Conservation (phyloP, 371 early-diverging fungal genomes). For the Mucor lusitanicus region DNA sequence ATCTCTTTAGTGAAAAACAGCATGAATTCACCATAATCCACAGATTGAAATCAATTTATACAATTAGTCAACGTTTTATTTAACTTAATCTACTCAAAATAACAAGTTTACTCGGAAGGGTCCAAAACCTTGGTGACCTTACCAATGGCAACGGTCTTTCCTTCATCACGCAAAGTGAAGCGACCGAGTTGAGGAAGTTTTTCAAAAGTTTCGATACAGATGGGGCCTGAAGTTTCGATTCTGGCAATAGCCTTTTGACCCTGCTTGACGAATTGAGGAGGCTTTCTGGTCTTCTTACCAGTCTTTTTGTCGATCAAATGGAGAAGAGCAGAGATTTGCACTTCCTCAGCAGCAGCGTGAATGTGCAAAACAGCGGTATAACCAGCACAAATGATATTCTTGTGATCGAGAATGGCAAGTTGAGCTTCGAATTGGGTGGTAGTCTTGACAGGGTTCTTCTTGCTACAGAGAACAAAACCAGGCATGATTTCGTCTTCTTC, state of each 20-base stretch:
- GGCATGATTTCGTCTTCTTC: conserved; percentile 91
- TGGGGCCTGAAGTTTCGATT: conserved; percentile 71
- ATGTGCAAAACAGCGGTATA: conserved; percentile 91
- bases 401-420: conserved; percentile 88
- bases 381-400: conserved; percentile 95
- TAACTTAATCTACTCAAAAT: not conserved
- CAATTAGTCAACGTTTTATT: not conserved
- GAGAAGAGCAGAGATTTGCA: conserved; percentile 75
- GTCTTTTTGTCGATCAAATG: conserved; percentile 91
- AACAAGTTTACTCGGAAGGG: conserved; percentile 11
- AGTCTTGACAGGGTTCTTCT: conserved; percentile 77
- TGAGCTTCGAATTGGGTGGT: conserved; percentile 85
- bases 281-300: conserved; percentile 80
- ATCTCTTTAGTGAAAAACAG: too few species aligned
- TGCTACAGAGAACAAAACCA: conserved; percentile 87
- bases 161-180: conserved; percentile 96
- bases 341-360: conserved; percentile 89
- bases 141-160: conserved; percentile 95
- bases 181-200: conserved; percentile 93
- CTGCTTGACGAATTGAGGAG: conserved; percentile 93
- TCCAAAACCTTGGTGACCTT: conserved; percentile 83
- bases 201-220: conserved; percentile 90
- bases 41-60: not conserved
- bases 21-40: too few species aligned
- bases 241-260: conserved; percentile 85